A percentile compares a stretch with the other conserved stretches of the same genome.
Conservation (phyloP, 192 early-diverging fungal genomes). For the Gryganskiella cystojenkinii region DNA sequence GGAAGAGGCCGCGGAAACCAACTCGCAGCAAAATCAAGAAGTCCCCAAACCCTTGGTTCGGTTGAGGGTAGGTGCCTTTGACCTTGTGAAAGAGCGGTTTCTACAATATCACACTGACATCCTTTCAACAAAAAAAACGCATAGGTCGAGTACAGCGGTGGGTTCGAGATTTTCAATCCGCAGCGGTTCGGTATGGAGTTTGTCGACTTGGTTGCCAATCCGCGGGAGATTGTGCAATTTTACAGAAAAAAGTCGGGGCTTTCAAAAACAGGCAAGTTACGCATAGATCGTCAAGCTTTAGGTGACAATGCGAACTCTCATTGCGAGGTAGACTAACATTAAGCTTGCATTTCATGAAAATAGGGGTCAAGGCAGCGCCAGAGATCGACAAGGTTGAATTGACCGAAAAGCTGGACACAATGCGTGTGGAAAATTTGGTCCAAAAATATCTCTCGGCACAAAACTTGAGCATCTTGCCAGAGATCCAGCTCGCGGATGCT, state of each 20-base stretch:
- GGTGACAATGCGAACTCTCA: background rate
- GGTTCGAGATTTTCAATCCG: constrained; percentile 86
- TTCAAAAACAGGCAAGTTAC: constrained; percentile 10
- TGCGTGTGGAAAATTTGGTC: constrained; percentile 82
- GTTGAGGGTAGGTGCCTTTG: constrained; percentile 53
- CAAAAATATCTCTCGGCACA: constrained; percentile 72
- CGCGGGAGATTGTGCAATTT: constrained; percentile 88
- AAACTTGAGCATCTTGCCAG: constrained; percentile 77
- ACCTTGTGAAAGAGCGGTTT: background rate
- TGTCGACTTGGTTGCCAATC: constrained; percentile 86
- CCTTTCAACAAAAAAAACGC: too few species aligned
- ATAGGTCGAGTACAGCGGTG: constrained; percentile 89
- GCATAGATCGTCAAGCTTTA: background rate
- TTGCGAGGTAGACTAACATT: background rate
- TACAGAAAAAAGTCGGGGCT: constrained; percentile 64
- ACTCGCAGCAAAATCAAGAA: background rate
- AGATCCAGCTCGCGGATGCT: constrained; percentile 80
- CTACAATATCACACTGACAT: background rate
- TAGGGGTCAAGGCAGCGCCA: constrained; percentile 20
- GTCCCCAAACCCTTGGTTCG: constrained; percentile 76
- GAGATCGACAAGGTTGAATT: constrained; percentile 26
- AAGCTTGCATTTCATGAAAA: background rate
- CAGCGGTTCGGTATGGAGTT: constrained; percentile 87
- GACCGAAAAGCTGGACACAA: constrained; percentile 71
- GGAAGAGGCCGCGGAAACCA: constrained; percentile 10